Percentiles rank a stretch among this genome's conserved stretches.
Conservation (phyloP, 345 rosid species). For the Nasturtium officinale region DNA sequence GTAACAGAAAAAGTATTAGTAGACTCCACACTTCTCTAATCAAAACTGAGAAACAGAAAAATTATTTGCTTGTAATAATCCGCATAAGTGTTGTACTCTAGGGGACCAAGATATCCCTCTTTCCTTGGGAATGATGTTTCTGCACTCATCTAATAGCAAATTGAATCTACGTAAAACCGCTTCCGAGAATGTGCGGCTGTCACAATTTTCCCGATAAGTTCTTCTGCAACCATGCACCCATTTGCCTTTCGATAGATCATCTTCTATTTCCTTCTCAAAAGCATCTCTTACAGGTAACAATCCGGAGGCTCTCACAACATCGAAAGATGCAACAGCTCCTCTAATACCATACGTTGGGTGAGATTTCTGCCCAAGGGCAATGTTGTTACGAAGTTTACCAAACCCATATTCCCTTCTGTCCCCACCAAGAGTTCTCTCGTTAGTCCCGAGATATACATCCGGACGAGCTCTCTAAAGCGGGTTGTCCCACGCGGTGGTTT, state of each 20-base stretch:
- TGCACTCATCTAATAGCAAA: conserved; percentile 85
- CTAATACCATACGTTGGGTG: conserved; percentile 99
- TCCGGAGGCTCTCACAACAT: conserved; percentile 92
- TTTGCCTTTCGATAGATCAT: conserved; percentile 54
- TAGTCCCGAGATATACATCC: conserved; percentile 96
- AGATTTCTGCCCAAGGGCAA: conserved; percentile 81
- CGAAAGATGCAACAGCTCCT: conserved; percentile 96
- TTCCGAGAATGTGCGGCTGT: conserved; percentile 99
- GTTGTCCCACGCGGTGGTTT: conserved; percentile 83
- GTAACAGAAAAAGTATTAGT: conserved; percentile 34
- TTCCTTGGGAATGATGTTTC: conserved; percentile 96
- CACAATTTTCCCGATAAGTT: conserved; percentile 80
- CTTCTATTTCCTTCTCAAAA: conserved; percentile 46
- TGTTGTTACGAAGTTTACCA: conserved; percentile 89
- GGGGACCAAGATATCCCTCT: conserved; percentile 98
- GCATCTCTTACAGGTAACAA: conserved; percentile 70
- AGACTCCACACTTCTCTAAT: conserved; percentile 1
- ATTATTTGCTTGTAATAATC: conserved; percentile 75
- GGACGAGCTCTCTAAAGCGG: conserved; percentile 98
- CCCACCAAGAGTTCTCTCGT: conserved; percentile 97
- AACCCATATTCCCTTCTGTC: conserved; percentile 98
- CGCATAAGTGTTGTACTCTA: conserved; percentile 90
- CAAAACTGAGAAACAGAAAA: neutral
- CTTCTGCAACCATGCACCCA: conserved; percentile 54
- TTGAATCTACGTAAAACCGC: conserved; percentile 93